A percentile compares a stretch with the other conserved stretches of the same genome.
Conservation (phyloP, 495 filamentous ascomycete species). For the Lasiosphaeria miniovina region DNA sequence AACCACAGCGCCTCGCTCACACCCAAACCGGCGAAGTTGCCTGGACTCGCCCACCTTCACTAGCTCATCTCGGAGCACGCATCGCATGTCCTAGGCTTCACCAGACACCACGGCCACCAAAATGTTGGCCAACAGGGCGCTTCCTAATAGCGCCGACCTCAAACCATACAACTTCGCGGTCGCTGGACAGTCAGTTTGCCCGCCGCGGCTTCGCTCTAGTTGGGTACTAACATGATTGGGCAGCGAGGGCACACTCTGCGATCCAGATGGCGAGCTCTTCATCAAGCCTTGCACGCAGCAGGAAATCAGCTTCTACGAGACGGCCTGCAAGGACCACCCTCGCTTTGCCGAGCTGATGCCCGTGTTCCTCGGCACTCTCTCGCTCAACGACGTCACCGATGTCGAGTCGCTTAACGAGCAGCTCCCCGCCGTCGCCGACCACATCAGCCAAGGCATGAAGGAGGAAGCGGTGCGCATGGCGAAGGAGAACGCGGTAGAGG, state of each 20-base stretch:
- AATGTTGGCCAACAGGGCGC: slow-evolving; percentile 29
- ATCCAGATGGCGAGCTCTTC: slow-evolving; percentile 77
- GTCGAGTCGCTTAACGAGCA: slow-evolving; percentile 51
- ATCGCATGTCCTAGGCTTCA: not conserved
- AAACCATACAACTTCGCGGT: slow-evolving; percentile 76
- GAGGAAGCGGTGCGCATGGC: slow-evolving; percentile 35
- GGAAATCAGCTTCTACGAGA: slow-evolving; percentile 92
- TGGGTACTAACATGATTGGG: slow-evolving; percentile 10
- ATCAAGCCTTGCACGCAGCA: slow-evolving; percentile 89
- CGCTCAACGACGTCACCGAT: slow-evolving; percentile 45
- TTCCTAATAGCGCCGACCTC: slow-evolving; percentile 54
- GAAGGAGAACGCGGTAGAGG: slow-evolving; percentile 27
- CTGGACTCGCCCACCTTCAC: not conserved
- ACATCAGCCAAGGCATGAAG: slow-evolving; percentile 42
- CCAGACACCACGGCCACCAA: slow-evolving; percentile 10
- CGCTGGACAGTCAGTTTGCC: slow-evolving; percentile 82
- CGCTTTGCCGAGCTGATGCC: slow-evolving; percentile 78
- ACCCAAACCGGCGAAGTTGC: not conserved
- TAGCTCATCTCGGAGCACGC: not conserved
- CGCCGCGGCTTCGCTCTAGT: not conserved
- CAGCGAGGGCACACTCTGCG: slow-evolving; percentile 89
- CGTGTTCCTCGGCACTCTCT: slow-evolving; percentile 74
- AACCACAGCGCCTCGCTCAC: not conserved
- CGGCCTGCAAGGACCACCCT: slow-evolving; percentile 59
- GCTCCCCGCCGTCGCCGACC: slow-evolving; percentile 41